A percentile compares a stretch with the other conserved stretches of the same genome.
Evolutionary conservation across 768 basidiomycete species (phyloP).

Genomic region (Lactarius psammicola): DNA sequence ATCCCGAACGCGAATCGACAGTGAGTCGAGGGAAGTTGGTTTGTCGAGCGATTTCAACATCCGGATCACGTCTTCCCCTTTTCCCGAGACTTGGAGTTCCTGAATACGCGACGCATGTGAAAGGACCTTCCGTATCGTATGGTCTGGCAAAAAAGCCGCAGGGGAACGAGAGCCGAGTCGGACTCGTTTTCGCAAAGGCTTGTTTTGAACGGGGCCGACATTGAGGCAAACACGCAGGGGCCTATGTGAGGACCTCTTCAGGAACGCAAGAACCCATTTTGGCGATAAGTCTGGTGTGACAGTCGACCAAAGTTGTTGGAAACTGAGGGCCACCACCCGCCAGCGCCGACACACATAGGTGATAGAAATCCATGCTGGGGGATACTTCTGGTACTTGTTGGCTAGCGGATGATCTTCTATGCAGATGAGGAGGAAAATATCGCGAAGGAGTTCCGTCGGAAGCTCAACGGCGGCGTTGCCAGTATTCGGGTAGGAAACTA

Average conservation of each 20-base stretch:
- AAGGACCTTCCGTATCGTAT: slow-evolving; percentile 6
- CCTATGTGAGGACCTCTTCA: slow-evolving; percentile 8
- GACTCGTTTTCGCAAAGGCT: not conserved
- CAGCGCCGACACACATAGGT: slow-evolving; percentile 14
- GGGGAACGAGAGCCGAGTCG: not conserved
- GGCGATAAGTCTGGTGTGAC: slow-evolving; percentile 12
- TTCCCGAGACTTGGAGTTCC: slow-evolving; percentile 6
- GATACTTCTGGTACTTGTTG: not conserved
- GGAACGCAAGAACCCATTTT: slow-evolving; percentile 6
- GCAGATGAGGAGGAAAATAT: slow-evolving; percentile 3
- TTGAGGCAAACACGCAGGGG: slow-evolving; percentile 1
- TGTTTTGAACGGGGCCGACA: not conserved
- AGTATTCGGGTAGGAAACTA: slow-evolving; percentile 1
- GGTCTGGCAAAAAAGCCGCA: not conserved
- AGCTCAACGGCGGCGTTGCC: slow-evolving; percentile 6
- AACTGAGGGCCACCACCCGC: slow-evolving; percentile 3
- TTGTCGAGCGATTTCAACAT: slow-evolving; percentile 12
- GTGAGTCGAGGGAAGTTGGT: slow-evolving; percentile 6
- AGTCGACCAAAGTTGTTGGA: slow-evolving; percentile 8
- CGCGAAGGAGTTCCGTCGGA: slow-evolving; percentile 10
- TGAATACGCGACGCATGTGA: slow-evolving; percentile 6
- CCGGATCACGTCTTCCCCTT: slow-evolving; percentile 4
- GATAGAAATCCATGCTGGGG: slow-evolving; percentile 8
- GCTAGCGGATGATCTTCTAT: not conserved
- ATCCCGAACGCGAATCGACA: slow-evolving; percentile 6